Evolutionary conservation across 805 yeast genomes (phyloP).

Genomic region (Kodamaea jinghongensis): DNA sequence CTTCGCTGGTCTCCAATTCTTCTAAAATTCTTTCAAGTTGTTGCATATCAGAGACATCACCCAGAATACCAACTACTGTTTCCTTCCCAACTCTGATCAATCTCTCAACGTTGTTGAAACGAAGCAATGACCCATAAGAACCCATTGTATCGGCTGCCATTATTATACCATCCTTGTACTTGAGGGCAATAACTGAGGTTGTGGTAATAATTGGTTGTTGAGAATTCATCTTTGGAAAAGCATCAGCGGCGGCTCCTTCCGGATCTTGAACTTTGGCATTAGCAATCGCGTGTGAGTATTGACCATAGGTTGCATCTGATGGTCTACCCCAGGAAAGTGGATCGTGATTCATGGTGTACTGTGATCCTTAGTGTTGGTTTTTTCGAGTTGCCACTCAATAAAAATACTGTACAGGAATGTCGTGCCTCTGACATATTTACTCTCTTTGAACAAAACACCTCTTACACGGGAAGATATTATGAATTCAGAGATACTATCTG

Average conservation of each 20-base stretch:
- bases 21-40: conserved; percentile 71
- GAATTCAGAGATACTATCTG: no score
- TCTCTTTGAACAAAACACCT: no score
- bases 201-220: conserved; percentile 96
- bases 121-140: conserved; percentile 88
- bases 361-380: not conserved
- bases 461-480: no score
- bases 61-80: conserved; percentile 89
- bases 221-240: conserved; percentile 76
- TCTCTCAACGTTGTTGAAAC: conserved; percentile 84
- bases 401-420: not conserved
- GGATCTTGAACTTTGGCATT: conserved; percentile 42
- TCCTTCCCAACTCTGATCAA: conserved; percentile 78
- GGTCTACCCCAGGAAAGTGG: conserved; percentile 97
- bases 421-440: no score
- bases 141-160: conserved; percentile 94
- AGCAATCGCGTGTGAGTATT: conserved; percentile 72
- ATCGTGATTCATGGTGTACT: conserved; percentile 78
- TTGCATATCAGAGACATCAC: conserved; percentile 94
- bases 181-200: conserved; percentile 89
- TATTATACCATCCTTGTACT: conserved; percentile 85
- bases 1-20: conserved; percentile 69
- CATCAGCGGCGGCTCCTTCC: conserved; percentile 13
- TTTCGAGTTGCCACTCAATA: conserved; percentile 2
- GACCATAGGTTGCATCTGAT: conserved; percentile 74